Conservation (phyloP, 1,284 basidiomycete genomes). For the Leucoagaricus sp. region DNA sequence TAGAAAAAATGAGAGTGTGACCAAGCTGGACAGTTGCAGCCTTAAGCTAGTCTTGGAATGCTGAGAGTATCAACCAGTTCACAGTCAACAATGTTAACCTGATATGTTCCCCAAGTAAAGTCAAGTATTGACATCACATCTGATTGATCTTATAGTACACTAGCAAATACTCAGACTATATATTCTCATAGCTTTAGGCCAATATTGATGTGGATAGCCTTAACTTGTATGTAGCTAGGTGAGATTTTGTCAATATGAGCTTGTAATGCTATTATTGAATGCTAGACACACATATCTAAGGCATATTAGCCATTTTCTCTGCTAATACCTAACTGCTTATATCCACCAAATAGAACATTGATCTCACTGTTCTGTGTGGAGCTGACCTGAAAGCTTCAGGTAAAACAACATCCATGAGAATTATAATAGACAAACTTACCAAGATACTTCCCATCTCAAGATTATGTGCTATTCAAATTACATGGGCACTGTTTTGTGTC, state of each 20-base stretch:
- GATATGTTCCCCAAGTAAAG: no score
- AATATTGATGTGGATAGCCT: constrained; percentile 32
- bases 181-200: no score
- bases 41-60: no score
- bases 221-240: constrained; percentile 34
- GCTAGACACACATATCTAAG: constrained; percentile 49
- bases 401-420: not conserved
- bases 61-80: no score
- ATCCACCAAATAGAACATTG: constrained; percentile 77
- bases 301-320: constrained; percentile 78
- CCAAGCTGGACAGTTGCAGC: no score
- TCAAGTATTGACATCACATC: no score
- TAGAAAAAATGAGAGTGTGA: no score
- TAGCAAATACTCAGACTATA: no score
- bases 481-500: constrained; percentile 69
- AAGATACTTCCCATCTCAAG: constrained; percentile 80
- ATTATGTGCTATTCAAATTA: constrained; percentile 65
- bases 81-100: no score
- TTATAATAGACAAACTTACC: constrained; percentile 32
- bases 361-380: constrained; percentile 60
- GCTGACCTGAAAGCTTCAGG: constrained; percentile 56
- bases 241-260: not conserved
- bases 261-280: not conserved
- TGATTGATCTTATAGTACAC: no score
- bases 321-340: constrained; percentile 77